Base-by-base conservation (phyloP, 2,329 filamentous ascomycete genomes). In the Tolypocladium tropicale region DNA sequence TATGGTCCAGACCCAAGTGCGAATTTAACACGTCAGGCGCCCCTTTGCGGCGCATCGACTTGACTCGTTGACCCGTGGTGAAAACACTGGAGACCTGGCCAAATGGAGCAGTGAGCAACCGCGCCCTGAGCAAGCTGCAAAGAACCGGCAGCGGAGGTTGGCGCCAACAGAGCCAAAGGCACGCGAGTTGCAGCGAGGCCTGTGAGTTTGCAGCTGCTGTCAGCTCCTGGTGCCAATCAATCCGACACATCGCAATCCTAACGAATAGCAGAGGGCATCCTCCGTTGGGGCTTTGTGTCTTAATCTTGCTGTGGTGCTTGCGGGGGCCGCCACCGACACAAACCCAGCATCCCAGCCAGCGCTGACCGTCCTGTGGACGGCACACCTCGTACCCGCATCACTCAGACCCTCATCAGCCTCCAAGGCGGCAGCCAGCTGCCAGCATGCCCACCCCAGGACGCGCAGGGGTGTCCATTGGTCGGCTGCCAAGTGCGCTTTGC, bases 21-120 rank as follows among this genome's bases (percentile, higher is more conserved):
- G 36, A 52, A 43, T 52, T 30, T 37, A 43, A 53, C 32, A 53
- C 30, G 54, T 55, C 54, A 55, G 32, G 37, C 25, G 54, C 54
- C 25, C 37, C 34, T 18, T 52, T 37, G 32, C 54, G 37, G 36
- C 54, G 23, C 23, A 21, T 30, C 36, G 50, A 23, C 32, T 53
- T 53, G 50, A 49, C 55, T 53, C 34, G 51, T 41, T 25, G n/a
- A 23, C 39, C 34, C 7, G 33, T 30, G 51, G 33, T 16, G n/a
- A 53, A 32, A 3, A 14, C 51, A 36, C 34, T 16, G 34, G 51
- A 18, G 34, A 52, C 32, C 50, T 28, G 11, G 36, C 50, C 50
- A 16, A n/a, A 30, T 39, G 21, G 50, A 39, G 21, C 50, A 28
- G 36, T 28, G 50, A 10, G 28, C 48, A 21, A 50, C 25, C 7